These are phyloP conservation scores for Stephania yunnanensis DNA, from an alignment of 164 flowering plant species.

Conservation along the genomic window DNA sequence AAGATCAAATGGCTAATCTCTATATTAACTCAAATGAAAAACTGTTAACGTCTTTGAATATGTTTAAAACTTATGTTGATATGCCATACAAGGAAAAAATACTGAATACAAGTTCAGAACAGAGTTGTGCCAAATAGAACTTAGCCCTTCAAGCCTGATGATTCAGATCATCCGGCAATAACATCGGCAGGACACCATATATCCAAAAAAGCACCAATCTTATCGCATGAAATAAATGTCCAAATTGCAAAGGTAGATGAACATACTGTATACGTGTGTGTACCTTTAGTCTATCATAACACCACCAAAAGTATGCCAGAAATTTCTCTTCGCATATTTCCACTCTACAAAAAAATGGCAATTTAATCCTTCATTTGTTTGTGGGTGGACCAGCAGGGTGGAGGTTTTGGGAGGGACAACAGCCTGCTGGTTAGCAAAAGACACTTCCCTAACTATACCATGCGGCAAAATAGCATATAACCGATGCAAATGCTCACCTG, in stretches of 20 bases:
- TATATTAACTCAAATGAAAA: not conserved
- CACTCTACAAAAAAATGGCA: slow-evolving; percentile 34
- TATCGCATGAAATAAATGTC: not conserved
- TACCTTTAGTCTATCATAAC: slow-evolving; percentile 84
- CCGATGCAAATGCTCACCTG: not conserved
- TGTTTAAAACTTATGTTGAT: no score
- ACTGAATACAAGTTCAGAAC: not conserved
- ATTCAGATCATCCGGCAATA: not conserved
- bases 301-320: slow-evolving; percentile 97
- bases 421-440: not conserved
- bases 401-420: no score
- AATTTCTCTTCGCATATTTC: slow-evolving; percentile 89
- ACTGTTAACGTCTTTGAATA: not conserved
- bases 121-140: not conserved
- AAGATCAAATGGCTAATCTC: not conserved
- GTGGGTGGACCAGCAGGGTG: no score
- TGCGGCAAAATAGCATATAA: not conserved
- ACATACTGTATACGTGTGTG: not conserved
- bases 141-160: not conserved
- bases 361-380: no score
- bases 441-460: not conserved
- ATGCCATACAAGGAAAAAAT: not conserved
- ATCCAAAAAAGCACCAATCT: not conserved
- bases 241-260: not conserved
- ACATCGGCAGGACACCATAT: not conserved